Base-by-base conservation (phyloP, 495 filamentous ascomycete species). In the Lentithecium fluviatile region DNA sequence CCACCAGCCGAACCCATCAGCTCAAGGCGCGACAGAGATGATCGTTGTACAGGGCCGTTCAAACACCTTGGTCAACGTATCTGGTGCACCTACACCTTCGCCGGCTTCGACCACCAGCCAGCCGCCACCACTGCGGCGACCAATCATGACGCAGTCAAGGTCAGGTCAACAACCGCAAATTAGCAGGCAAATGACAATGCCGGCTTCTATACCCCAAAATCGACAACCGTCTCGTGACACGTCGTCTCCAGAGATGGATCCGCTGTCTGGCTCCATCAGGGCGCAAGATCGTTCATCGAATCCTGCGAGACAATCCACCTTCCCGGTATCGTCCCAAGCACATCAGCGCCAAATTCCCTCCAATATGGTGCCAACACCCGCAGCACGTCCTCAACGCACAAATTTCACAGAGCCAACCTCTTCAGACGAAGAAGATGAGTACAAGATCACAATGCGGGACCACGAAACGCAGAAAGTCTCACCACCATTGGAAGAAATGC, bases 321-420 rank as follows among this genome's bases (percentile, higher is more conserved):
- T 60, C 51, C 55, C 61, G 17, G 54, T 45, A 19, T 40, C 55
- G 1, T 63, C 52, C 21, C 53, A 7, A 12, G 8, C 25, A 25
- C 12, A 54, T 42, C 47, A n/a, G 6, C 49, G 38, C 6, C 59
- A 64, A 23, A 47, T 21, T 10, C 61, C 61, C 1, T 48, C 61
- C 6, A 64, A 64, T 48, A 59, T 59, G 49, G 38, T 46, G 36
- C 60, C 60, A 1, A 64, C 61, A 0, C 47, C 61, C 37, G 26
- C 52, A 2, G 47, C 54, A 17, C 61, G 54, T n/a, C 48, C 37
- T 3, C 48, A 49, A 25, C 46, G 46, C 17, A n/a, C 23, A 6
- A 13, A 40, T n/a, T 29, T 26, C 17, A 15, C 10, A 38, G 40
- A 43, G 40, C 19, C 40, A 6, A 40, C 45, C n/a, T 24, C 55